Evolutionary conservation across 225 moss, liverwort and hornwort species (phyloP), one percentile per base, ranked within the genome.

Genomic region (Bryum argenteum): DNA sequence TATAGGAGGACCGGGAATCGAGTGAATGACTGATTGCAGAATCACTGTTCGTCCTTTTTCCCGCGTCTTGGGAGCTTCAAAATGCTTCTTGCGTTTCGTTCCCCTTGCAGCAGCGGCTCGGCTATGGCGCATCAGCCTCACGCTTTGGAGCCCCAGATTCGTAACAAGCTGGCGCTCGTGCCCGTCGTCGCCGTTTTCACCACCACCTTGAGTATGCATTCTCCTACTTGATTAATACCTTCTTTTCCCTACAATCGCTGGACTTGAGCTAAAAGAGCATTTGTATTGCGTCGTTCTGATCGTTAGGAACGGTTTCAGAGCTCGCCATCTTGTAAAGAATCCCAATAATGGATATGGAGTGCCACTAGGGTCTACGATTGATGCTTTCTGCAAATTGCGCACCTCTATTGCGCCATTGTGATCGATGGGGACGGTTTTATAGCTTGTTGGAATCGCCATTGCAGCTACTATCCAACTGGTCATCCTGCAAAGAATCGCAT

Each of bases 151-250:
- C 75, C 60, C 6, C 43, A 42, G 70, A 76, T 60, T 65, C 70
- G 70, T 57, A 70, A 43, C 39, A 61, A 22, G 15, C 74, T 80
- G 16, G 73, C 67, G 19, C 77, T 77, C 48, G 16, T 58, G 70
- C 80, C 80, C 17, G 83, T 80, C 26, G 63, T 84, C n/a, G 83
- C 83, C 23, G 71, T 80, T 28, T 24, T 84, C 70, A 70, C 83
- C 47, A 80, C 73, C 38, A 74, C 51, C 39, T 77, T 58, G 21
- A 73, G 83, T 84, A 48, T 15, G 48, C 17, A 6, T 56, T 57
- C 76, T 63, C 8, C 47, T 37, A 6, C 10, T 53, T n/a, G 6
- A 12, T 59, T 37, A n/a, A n/a, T n/a, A n/a, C 6, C 19, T 22
- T 15, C 48, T 33, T 12, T 42, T 9, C 15, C 33, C 33, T 33